A percentile compares a stretch with the other conserved stretches of the same genome.
Conservation (phyloP, 495 filamentous ascomycete genomes). For the Geoglossum glabrum region DNA sequence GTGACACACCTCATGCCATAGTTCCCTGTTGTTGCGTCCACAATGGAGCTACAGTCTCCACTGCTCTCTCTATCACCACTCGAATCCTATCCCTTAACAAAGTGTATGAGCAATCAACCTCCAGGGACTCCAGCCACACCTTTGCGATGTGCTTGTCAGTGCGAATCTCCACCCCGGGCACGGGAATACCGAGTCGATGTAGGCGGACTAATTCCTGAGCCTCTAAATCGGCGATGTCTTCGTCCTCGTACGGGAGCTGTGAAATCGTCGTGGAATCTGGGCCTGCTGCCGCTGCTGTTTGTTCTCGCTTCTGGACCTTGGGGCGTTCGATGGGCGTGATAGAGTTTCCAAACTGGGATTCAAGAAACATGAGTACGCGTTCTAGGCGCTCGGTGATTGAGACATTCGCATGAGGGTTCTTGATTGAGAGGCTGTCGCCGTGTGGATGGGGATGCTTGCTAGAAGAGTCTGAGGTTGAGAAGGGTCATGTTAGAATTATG, state of each 20-base stretch:
- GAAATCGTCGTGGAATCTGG: slow-evolving; percentile 18
- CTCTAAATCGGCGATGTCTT: slow-evolving; percentile 38
- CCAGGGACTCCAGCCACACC: slow-evolving; percentile 79
- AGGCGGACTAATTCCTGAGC: slow-evolving; percentile 43
- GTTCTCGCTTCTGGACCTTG: slow-evolving; percentile 22
- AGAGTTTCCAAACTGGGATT: slow-evolving; percentile 83
- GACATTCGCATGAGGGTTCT: slow-evolving; percentile 52
- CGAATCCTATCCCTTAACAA: slow-evolving; percentile 61
- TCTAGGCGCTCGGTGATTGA: slow-evolving; percentile 53
- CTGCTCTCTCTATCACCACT: slow-evolving; percentile 73
- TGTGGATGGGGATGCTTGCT: slow-evolving; percentile 25
- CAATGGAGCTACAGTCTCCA: slow-evolving; percentile 75
- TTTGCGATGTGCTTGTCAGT: slow-evolving; percentile 75
- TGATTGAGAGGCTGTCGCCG: slow-evolving; percentile 21
- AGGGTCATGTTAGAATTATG: slow-evolving; percentile 8
- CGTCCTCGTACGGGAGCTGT: slow-evolving; percentile 23
- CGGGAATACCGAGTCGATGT: slow-evolving; percentile 61
- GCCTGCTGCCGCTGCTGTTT: slow-evolving; percentile 2
- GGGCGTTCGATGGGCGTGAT: slow-evolving; percentile 52
- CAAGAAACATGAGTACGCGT: slow-evolving; percentile 84
- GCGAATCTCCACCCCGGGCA: slow-evolving; percentile 70
- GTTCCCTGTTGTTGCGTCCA: slow-evolving; percentile 19
- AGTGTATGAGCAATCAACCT: slow-evolving; percentile 63
- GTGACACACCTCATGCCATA: not conserved
- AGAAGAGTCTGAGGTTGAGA: slow-evolving; percentile 27